These are phyloP conservation scores for Phoma herbarum DNA, from an alignment of 2,329 filamentous ascomycete species.

Conservation along the genomic window DNA sequence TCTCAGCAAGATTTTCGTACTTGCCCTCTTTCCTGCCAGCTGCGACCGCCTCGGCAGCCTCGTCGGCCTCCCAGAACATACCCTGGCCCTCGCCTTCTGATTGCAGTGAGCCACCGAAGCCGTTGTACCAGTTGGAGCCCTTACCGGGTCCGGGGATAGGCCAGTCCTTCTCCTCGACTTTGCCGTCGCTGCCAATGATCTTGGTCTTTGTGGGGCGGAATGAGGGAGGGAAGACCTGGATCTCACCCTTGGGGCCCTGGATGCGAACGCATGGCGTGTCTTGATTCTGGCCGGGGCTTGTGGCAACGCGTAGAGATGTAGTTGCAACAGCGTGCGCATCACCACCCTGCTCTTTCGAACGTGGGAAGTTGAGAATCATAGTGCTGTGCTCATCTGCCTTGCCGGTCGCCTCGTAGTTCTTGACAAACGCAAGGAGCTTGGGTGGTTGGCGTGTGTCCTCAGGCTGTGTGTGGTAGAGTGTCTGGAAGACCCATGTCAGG, in stretches of 20 bases:
- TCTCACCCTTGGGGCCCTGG: conserved; percentile 81
- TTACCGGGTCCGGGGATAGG: conserved; percentile 58
- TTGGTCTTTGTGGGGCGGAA: conserved; percentile 73
- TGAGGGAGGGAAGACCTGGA: conserved; percentile 77
- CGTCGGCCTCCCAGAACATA: conserved; percentile 91
- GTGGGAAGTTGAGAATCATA: conserved; percentile 79
- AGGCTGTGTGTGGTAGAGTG: conserved; percentile 81
- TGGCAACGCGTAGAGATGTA: conserved; percentile 54
- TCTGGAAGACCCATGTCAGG: conserved; percentile 90
- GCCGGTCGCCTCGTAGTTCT: conserved; percentile 75
- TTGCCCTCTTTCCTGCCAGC: conserved; percentile 81
- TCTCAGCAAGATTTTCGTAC: conserved; percentile 72
- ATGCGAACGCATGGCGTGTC: conserved; percentile 76
- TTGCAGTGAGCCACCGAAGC: conserved; percentile 53
- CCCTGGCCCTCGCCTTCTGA: conserved; percentile 73
- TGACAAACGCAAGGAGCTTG: conserved; percentile 70
- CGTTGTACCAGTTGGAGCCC: conserved; percentile 58
- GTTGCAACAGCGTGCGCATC: conserved; percentile 76
- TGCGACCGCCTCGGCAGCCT: conserved; percentile 75
- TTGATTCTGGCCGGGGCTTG: conserved; percentile 64
- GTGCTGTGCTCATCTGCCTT: conserved; percentile 82
- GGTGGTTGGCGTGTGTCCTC: conserved; percentile 71
- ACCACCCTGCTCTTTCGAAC: conserved; percentile 57
- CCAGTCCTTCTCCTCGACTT: conserved; percentile 59
- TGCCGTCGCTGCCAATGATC: conserved; percentile 64